Evolutionary conservation across 2,329 filamentous ascomycete species (phyloP).

Genomic region (Plenodomus lindquistii): DNA sequence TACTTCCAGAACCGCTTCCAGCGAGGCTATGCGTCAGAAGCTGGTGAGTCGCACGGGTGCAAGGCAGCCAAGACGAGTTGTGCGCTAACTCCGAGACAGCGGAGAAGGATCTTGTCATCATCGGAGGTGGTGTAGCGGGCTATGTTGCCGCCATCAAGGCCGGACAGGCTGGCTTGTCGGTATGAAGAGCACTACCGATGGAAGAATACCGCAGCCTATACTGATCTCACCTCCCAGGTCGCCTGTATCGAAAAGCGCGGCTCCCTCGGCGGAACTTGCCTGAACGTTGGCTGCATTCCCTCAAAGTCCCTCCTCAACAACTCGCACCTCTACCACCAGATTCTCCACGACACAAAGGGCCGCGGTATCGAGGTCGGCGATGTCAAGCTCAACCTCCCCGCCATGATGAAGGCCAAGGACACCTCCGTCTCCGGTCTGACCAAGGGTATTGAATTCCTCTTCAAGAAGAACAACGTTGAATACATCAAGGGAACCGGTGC

Average conservation of each 20-base stretch:
- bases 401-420: conserved; percentile 99
- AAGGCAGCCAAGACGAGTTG: conserved; percentile 18
- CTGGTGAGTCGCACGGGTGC: conserved; percentile 47
- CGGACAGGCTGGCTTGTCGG: conserved; percentile 95
- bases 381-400: conserved; percentile 90
- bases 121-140: conserved; percentile 95
- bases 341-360: conserved; percentile 94
- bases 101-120: conserved; percentile 96
- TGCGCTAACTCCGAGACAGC: conserved; percentile 58
- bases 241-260: conserved; percentile 99
- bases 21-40: conserved; percentile 61
- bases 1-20: conserved; percentile 56
- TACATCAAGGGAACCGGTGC: conserved; percentile 93
- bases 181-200: conserved; percentile 45
- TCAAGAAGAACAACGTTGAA: conserved; percentile 99
- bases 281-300: conserved; percentile 99
- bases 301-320: conserved; percentile 99
- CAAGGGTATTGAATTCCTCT: conserved; percentile 95
- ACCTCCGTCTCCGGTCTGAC: conserved; percentile 85
- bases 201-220: neutral
- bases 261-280: conserved; percentile 89
- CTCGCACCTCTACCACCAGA: conserved; percentile 96
- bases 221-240: conserved; percentile 61
- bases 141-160: conserved; percentile 99
- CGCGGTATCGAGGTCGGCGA: conserved; percentile 97